A percentile compares a stretch with the other conserved stretches of the same genome.
phyloP scores from a whole-genome alignment of 2,329 filamentous ascomycete species.

The Colletotrichum sp. region DNA sequence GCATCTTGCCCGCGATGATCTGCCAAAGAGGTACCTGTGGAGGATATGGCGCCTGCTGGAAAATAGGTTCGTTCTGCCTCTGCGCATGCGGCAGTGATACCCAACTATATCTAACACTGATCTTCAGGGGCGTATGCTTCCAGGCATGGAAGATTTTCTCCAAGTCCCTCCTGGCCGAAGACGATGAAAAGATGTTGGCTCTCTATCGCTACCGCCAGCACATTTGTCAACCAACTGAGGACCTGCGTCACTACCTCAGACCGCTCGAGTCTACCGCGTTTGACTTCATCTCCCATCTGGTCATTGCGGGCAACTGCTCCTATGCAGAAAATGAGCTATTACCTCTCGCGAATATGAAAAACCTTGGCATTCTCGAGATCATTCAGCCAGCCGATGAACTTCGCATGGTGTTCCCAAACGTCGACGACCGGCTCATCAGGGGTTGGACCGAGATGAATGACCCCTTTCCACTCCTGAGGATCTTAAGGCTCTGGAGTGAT shows the following conservation, averaged over 20 bases:
- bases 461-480: slow-evolving; percentile 51
- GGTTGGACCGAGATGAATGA: slow-evolving; percentile 46
- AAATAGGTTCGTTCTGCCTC: slow-evolving; percentile 35
- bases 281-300: slow-evolving; percentile 46
- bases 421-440: slow-evolving; percentile 50
- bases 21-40: slow-evolving; percentile 39
- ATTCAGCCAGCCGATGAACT: slow-evolving; percentile 39
- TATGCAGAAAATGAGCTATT: slow-evolving; percentile 45
- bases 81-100: not conserved
- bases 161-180: slow-evolving; percentile 32
- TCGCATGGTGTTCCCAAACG: slow-evolving; percentile 33
- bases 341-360: slow-evolving; percentile 44
- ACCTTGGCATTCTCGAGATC: slow-evolving; percentile 53
- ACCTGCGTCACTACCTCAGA: slow-evolving; percentile 38
- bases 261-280: slow-evolving; percentile 39
- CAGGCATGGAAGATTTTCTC: slow-evolving; percentile 47
- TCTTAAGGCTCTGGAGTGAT: slow-evolving; percentile 51
- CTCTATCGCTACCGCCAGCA: slow-evolving; percentile 44
- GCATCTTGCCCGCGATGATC: slow-evolving; percentile 30
- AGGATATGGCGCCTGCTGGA: slow-evolving; percentile 45
- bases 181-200: slow-evolving; percentile 37
- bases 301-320: slow-evolving; percentile 39
- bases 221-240: slow-evolving; percentile 38
- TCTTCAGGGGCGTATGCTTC: slow-evolving; percentile 36
- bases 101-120: not conserved